Evolutionary conservation across 148 eudicot species (phyloP), one percentile per base, ranked within the genome.

Genomic region (Salicornia ramosissima): DNA sequence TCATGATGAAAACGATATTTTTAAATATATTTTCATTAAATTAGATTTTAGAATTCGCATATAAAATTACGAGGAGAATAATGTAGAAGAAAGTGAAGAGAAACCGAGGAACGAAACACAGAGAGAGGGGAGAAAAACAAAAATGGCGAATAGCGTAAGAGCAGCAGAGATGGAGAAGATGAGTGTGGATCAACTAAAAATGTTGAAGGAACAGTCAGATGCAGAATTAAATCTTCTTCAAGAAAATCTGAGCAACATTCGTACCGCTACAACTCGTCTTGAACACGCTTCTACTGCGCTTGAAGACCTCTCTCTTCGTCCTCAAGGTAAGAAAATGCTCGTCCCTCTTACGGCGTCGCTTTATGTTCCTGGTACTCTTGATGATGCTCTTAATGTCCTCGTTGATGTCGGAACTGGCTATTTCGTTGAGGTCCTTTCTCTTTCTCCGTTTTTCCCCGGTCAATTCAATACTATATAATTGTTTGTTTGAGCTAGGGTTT

Each of bases 371-470:
- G 98, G 95, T 2, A 80, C 78, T 18, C 95, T 90, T 1, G 95
- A 93, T 67, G 96, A 90, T 67, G 81, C 96, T 18, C 76, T 83
- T 39, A 85, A 87, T 13, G 96, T 93, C 19, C 87, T 93, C 25
- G 96, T 93, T 16, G 98, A 93, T 74, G 89, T 93, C 26, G 98
- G 98, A 54, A 93, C 98, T 63, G 98, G 98, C 49, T 93, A 93
- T 64, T 90, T 93, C 79, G 78, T 93, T 40, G 90, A 93, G 94
- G 97, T 89, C 5, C 14, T 25, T 51, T 25, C n/a, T n/a, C n/a
- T 61, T 18, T 46, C 24, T 31, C 1, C 10, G 9, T 1, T 68
- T 45, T 45, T 45, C 9, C 6, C 9, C 42, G 10, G 10, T 39
- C 9, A 39, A n/a, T n/a, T 39, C 4, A 39, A 39, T 39, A 39